Evolutionary conservation across 2,329 filamentous ascomycete genomes (phyloP).

Genomic region (Tolypocladium tundrense): DNA sequence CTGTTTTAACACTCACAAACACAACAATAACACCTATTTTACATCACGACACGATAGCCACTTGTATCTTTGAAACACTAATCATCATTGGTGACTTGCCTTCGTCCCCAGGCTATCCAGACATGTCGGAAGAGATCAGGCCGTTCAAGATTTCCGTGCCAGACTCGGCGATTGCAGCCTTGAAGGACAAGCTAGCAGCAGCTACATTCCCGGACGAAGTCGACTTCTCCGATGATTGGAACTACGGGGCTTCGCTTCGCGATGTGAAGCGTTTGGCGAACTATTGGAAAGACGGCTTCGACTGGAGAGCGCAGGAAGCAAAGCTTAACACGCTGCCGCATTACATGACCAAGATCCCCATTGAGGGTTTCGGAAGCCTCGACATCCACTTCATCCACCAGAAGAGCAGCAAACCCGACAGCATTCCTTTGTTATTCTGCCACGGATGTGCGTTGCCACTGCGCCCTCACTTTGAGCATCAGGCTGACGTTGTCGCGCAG

Average conservation of each 20-base stretch:
- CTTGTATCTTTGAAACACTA: neutral
- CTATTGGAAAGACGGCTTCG: constrained; percentile 37
- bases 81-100: neutral
- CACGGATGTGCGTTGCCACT: constrained; percentile 9
- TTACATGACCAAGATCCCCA: constrained; percentile 38
- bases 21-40: neutral
- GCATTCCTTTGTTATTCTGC: constrained; percentile 53
- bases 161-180: constrained; percentile 15
- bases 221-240: constrained; percentile 22
- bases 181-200: constrained; percentile 20
- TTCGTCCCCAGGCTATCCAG: too few relatives aligned
- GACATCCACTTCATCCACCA: constrained; percentile 57
- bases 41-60: neutral
- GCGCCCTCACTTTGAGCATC: too few relatives aligned
- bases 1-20: neutral
- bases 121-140: constrained; percentile 10
- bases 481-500: constrained; percentile 6
- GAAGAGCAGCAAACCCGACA: constrained; percentile 34
- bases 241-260: constrained; percentile 19
- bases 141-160: constrained; percentile 25
- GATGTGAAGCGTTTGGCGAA: constrained; percentile 23
- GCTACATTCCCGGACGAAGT: constrained; percentile 18
- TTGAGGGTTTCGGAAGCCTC: constrained; percentile 48
- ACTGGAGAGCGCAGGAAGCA: constrained; percentile 51
- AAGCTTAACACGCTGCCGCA: constrained; percentile 50